A percentile compares a stretch with the other conserved stretches of the same genome.
phyloP scores from a whole-genome alignment of 1,284 basidiomycete species.

The Sutorius eximius region DNA sequence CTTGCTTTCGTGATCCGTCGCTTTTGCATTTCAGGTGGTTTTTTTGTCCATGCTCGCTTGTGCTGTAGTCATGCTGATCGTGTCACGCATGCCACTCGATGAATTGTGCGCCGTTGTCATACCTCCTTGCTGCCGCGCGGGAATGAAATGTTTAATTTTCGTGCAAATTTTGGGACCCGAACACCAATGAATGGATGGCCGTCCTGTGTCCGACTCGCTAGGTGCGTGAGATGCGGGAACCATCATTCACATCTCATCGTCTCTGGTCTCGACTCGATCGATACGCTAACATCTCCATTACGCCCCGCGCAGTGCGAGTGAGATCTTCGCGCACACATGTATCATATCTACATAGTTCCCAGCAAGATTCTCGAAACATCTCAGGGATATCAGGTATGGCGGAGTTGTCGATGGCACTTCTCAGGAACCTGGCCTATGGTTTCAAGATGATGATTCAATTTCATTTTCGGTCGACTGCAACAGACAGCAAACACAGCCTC shows the following conservation, averaged over 20 bases:
- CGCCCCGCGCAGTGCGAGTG: neutral
- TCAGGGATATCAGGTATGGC: too few relatives aligned
- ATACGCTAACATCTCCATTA: neutral
- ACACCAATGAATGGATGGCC: neutral
- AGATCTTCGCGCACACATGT: neutral
- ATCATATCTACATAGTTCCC: neutral
- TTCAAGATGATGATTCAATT: too few relatives aligned
- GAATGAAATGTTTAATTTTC: neutral
- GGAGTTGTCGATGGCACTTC: neutral
- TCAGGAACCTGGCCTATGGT: too few relatives aligned
- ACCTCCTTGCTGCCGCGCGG: neutral
- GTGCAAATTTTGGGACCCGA: neutral
- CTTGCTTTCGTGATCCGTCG: neutral
- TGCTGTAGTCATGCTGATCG: neutral
- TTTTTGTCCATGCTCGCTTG: neutral
- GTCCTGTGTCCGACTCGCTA: neutral
- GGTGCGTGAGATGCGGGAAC: neutral
- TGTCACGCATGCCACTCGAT: neutral
- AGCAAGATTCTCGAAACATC: neutral
- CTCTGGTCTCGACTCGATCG: neutral
- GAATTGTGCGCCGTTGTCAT: neutral
- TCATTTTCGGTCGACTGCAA: too few relatives aligned
- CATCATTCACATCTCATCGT: neutral
- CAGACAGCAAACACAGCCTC: too few relatives aligned
- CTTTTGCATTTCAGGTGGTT: neutral